A percentile compares a stretch with the other conserved stretches of the same genome.
phyloP scores from a whole-genome alignment of 768 basidiomycete species.

The Clathrus columnatus region DNA sequence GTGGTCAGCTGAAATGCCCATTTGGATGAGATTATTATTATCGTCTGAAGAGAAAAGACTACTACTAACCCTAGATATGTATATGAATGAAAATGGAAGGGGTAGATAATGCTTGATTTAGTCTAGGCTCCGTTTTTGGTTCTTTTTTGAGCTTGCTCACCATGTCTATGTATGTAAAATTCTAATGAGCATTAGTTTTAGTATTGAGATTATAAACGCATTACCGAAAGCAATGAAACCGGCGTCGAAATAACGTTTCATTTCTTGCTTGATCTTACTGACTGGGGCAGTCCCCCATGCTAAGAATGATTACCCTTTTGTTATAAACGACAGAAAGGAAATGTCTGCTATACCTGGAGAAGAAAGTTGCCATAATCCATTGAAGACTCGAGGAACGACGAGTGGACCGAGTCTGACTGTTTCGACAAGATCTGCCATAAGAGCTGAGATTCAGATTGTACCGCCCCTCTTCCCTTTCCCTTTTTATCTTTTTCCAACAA shows the following conservation, averaged over 20 bases:
- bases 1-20: constrained; percentile 56
- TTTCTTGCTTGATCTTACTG: constrained; percentile 53
- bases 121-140: no score
- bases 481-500: constrained; percentile 17
- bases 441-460: no score
- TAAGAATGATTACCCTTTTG: constrained; percentile 25
- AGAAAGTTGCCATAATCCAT: constrained; percentile 79
- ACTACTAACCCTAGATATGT: not conserved
- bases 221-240: constrained; percentile 52
- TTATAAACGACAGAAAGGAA: not conserved
- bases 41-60: not conserved
- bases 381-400: constrained; percentile 57
- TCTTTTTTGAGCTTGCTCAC: no score
- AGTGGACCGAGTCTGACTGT: constrained; percentile 50
- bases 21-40: constrained; percentile 5
- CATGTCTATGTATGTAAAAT: constrained; percentile 37
- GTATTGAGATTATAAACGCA: constrained; percentile 44
- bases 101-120: no score
- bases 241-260: constrained; percentile 51
- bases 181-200: not conserved
- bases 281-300: constrained; percentile 76
- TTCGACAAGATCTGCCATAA: constrained; percentile 25
- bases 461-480: constrained; percentile 6
- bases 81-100: not conserved
- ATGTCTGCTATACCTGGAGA: not conserved